Evolutionary conservation across 2,329 filamentous ascomycete species (phyloP).

Genomic region (Pseudocercospora macadamiae): DNA sequence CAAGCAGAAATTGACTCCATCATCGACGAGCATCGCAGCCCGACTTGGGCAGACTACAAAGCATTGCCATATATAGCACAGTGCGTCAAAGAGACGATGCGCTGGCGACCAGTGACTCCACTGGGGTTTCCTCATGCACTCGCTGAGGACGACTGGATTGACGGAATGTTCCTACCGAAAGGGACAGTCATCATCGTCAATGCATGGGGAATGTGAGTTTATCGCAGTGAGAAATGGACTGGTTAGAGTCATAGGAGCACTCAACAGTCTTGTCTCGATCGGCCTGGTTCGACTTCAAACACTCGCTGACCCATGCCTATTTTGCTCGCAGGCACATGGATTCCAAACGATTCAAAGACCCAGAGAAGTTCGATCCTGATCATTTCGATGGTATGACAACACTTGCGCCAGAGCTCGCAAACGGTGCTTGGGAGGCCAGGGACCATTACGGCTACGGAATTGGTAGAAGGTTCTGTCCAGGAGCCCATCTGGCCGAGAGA

Average conservation of each 20-base stretch:
- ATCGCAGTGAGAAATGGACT: too few species aligned
- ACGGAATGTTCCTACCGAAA: constrained; percentile 43
- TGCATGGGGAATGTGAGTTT: constrained; percentile 45
- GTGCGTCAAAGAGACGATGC: constrained; percentile 42
- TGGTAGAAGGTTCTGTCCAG: constrained; percentile 54
- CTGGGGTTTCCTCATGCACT: constrained; percentile 46
- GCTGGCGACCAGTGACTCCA: constrained; percentile 41
- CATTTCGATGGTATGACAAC: constrained; percentile 37
- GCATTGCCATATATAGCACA: constrained; percentile 38
- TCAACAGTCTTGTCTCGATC: too few species aligned
- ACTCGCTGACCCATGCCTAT: too few species aligned
- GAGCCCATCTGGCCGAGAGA: constrained; percentile 55
- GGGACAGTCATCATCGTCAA: constrained; percentile 41
- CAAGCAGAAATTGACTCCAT: constrained; percentile 38
- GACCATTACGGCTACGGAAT: constrained; percentile 55
- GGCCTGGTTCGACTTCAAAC: too few species aligned
- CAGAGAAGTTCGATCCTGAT: constrained; percentile 42
- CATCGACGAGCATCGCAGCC: constrained; percentile 33
- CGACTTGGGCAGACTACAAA: constrained; percentile 37
- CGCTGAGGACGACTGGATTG: constrained; percentile 32
- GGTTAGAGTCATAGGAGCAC: too few species aligned
- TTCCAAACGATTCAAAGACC: constrained; percentile 30
- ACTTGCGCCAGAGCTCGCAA: constrained; percentile 43
- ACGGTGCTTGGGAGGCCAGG: constrained; percentile 39
- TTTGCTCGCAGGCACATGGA: too few species aligned